Evolutionary conservation across 78 protist species (phyloP).

Genomic region (Isochrysis galbana): DNA sequence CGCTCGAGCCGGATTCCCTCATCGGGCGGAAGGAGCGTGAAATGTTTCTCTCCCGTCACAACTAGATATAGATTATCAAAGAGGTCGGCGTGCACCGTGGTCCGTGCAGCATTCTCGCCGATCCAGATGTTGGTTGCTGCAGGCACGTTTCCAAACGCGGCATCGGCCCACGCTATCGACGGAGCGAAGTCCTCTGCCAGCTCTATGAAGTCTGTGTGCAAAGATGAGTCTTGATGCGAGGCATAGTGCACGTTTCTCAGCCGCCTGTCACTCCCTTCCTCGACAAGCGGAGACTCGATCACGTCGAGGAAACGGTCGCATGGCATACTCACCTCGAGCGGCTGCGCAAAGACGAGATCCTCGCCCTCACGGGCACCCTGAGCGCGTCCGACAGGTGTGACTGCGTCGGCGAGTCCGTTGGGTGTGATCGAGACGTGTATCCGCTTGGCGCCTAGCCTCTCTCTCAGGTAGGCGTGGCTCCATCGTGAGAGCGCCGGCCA

Average conservation of each 20-base stretch:
- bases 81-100: slow-evolving; percentile 5
- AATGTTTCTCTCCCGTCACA: background rate
- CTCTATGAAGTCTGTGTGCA: background rate
- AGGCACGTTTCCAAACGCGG: background rate
- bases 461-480: too few species aligned
- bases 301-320: background rate
- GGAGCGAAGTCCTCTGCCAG: background rate
- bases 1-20: too few species aligned
- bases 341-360: background rate
- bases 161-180: background rate
- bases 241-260: background rate
- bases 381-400: too few species aligned
- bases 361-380: too few species aligned
- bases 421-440: too few species aligned
- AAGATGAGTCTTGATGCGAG: background rate
- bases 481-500: too few species aligned
- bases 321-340: background rate
- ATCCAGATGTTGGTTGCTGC: background rate
- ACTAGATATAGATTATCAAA: background rate
- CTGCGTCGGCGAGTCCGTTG: too few species aligned
- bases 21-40: background rate
- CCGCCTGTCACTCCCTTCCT: background rate
- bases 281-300: background rate
- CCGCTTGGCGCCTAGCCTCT: too few species aligned
- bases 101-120: slow-evolving; percentile 12